Evolutionary conservation across 495 filamentous ascomycete species (phyloP).

Genomic region (Daldinia childiae): DNA sequence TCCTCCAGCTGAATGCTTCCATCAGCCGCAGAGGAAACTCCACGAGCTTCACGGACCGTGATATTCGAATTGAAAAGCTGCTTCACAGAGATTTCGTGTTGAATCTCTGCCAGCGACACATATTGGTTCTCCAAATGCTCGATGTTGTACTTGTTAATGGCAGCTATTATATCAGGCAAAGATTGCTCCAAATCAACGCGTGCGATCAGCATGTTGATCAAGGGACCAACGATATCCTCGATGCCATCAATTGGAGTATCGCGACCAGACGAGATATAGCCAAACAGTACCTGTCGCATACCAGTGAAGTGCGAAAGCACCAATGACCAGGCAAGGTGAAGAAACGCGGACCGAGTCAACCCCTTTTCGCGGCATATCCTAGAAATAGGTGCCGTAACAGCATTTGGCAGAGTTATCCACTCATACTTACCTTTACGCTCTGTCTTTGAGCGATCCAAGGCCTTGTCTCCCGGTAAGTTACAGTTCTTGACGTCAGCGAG

Average conservation of each 20-base stretch:
- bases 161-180: conserved; percentile 45
- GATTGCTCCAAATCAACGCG: conserved; percentile 57
- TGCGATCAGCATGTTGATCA: background rate
- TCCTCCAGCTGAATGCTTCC: background rate
- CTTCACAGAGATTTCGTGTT: background rate
- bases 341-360: conserved; percentile 15
- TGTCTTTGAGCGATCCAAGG: background rate
- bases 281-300: background rate
- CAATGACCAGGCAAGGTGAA: conserved; percentile 54
- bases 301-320: conserved; percentile 44
- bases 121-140: conserved; percentile 49
- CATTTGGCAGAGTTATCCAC: background rate
- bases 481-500: background rate
- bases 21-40: background rate
- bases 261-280: background rate
- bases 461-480: background rate
- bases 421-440: conserved; percentile 44
- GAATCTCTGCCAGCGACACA: conserved; percentile 1
- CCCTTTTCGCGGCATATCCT: background rate
- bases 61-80: background rate
- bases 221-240: background rate
- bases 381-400: background rate
- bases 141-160: conserved; percentile 59
- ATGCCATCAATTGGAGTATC: background rate
- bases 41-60: background rate